These are phyloP conservation scores for Botrytis squamosa DNA, from an alignment of 2,329 filamentous ascomycete genomes.

Conservation along the genomic window DNA sequence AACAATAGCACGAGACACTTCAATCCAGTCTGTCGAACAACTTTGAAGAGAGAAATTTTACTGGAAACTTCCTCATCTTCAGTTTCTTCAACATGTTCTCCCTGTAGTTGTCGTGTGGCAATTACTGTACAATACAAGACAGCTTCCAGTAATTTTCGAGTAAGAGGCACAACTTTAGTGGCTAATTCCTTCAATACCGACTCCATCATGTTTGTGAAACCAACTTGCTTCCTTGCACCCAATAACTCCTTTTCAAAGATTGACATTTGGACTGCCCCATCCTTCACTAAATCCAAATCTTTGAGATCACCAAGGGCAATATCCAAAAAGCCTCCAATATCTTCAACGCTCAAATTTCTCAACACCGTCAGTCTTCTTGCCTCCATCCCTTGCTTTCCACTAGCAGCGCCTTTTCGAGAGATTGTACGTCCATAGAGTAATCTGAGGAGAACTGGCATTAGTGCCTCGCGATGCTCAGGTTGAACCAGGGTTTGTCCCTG, in stretches of 20 bases:
- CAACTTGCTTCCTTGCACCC: slow-evolving; percentile 75
- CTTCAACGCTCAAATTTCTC: slow-evolving; percentile 69
- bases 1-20: slow-evolving; percentile 82
- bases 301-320: slow-evolving; percentile 75
- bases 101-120: slow-evolving; percentile 59
- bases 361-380: slow-evolving; percentile 78
- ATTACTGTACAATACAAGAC: slow-evolving; percentile 78
- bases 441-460: slow-evolving; percentile 85
- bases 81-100: slow-evolving; percentile 38
- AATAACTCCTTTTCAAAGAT: slow-evolving; percentile 59
- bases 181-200: slow-evolving; percentile 84
- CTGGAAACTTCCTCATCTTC: slow-evolving; percentile 41
- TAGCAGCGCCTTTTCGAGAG: slow-evolving; percentile 72
- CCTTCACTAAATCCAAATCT: slow-evolving; percentile 56
- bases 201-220: slow-evolving; percentile 88
- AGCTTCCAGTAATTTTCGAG: slow-evolving; percentile 68
- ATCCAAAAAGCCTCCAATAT: slow-evolving; percentile 77
- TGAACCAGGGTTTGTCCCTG: slow-evolving; percentile 72
- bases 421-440: slow-evolving; percentile 89
- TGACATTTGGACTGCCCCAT: slow-evolving; percentile 38
- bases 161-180: slow-evolving; percentile 66
- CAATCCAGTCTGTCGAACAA: slow-evolving; percentile 68
- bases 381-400: slow-evolving; percentile 77
- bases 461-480: slow-evolving; percentile 64
- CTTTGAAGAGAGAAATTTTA: slow-evolving; percentile 59